Evolutionary conservation across 2,329 filamentous ascomycete species (phyloP).

Genomic region (Ramularia collo-cygni): DNA sequence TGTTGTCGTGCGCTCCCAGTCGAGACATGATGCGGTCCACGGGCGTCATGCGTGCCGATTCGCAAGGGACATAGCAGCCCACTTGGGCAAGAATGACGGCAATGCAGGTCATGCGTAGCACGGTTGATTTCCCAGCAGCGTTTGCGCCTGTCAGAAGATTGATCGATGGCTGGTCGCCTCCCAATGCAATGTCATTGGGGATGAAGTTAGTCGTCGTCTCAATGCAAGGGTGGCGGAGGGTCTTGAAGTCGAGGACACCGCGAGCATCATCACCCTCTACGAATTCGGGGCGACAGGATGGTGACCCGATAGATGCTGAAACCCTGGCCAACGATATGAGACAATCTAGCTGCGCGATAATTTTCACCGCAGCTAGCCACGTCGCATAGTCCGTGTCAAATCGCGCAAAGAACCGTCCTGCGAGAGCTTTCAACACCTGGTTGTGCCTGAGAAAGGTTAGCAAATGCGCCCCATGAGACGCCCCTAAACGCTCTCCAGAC

Average conservation of each 20-base stretch:
- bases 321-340: conserved; percentile 88
- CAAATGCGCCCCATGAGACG: no score
- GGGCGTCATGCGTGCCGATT: conserved; percentile 75
- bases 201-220: conserved; percentile 87
- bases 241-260: conserved; percentile 83
- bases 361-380: conserved; percentile 85
- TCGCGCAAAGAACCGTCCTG: conserved; percentile 71
- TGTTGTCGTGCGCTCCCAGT: conserved; percentile 95
- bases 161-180: conserved; percentile 74
- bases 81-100: conserved; percentile 98
- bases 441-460: conserved; percentile 47
- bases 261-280: conserved; percentile 64
- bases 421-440: conserved; percentile 83
- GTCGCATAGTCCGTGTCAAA: conserved; percentile 81
- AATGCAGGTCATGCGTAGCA: conserved; percentile 92
- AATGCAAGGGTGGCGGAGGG: conserved; percentile 93
- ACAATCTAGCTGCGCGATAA: conserved; percentile 89
- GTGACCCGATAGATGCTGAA: conserved; percentile 73
- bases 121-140: conserved; percentile 92
- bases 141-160: conserved; percentile 92
- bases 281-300: conserved; percentile 83
- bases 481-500: no score
- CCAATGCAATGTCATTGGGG: conserved; percentile 84
- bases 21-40: conserved; percentile 98
- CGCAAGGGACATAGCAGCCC: conserved; percentile 83